Evolutionary conservation across 306 rosid species (phyloP), one percentile per base, ranked within the genome.

Genomic region (Spatholobus suberectus): DNA sequence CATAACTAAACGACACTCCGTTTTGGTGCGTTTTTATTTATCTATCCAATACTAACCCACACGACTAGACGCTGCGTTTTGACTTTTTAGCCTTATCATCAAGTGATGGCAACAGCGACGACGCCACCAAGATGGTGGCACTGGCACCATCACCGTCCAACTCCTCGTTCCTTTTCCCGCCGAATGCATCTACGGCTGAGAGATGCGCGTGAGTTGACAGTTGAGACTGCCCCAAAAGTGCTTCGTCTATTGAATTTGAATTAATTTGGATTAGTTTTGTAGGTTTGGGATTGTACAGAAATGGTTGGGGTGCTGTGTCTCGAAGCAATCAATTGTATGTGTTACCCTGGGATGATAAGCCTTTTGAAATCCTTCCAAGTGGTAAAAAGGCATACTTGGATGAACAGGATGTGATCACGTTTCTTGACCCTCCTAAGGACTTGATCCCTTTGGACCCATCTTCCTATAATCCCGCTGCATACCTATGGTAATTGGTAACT

Each of bases 381-480:
- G 96, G 97, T 57, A 81, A 75, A 73, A 91, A 73, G 84, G 87
- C 51, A 59, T 95, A 87, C 81, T 77, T 91, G 54, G 97, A 93
- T 79, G 98, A 95, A 79, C 94, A 86, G 59, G 98, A 95, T 62
- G 87, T 95, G 0, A 86, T 87, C 18, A 80, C 97, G 1, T 91
- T 95, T 89, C 90, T 95, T 73, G 94, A 93, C 81, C 97, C 97
- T 59, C 97, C 97, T 0, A 91, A 86, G 84, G 87, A 86, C 13
- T 88, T 95, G 40, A 89, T 91, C 34, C 98, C 98, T 67, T 78
- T 95, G 52, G 89, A 91, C 58, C 81, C 89, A 3, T 51, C 81
- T 89, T 91, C 95, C 58, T 95, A 91, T 66, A 95, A 95, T 80
- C 95, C 97, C 38, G 93, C 98, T 58, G 90, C 92, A 2, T 95